Conservation (phyloP, 805 yeast species). For the Starmerella sp. region DNA sequence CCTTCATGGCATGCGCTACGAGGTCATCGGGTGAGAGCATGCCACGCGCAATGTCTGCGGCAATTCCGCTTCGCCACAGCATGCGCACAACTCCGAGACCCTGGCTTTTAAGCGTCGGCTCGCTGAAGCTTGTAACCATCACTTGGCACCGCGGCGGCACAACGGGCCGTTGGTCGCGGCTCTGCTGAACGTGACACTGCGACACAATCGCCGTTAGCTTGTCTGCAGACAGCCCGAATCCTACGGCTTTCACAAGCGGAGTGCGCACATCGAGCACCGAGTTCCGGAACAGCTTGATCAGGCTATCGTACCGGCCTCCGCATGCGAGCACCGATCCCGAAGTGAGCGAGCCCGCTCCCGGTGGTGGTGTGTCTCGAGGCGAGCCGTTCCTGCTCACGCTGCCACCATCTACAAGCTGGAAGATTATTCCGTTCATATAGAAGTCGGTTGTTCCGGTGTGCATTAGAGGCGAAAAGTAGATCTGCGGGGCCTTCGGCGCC, state of each 20-base stretch:
- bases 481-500: slow-evolving; percentile 29
- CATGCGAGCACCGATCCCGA: slow-evolving; percentile 51
- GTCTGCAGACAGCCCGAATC: slow-evolving; percentile 74
- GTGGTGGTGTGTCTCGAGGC: background rate
- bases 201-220: slow-evolving; percentile 40
- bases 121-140: slow-evolving; percentile 57
- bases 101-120: slow-evolving; percentile 42
- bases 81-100: slow-evolving; percentile 53
- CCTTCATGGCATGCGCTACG: slow-evolving; percentile 47
- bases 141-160: slow-evolving; percentile 62
- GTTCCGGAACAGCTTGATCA: slow-evolving; percentile 57
- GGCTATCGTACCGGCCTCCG: slow-evolving; percentile 84
- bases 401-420: slow-evolving; percentile 65
- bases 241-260: slow-evolving; percentile 56
- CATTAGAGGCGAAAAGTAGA: slow-evolving; percentile 68
- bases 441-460: slow-evolving; percentile 55
- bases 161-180: background rate
- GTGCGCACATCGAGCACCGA: slow-evolving; percentile 32
- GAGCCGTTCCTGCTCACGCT: background rate
- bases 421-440: slow-evolving; percentile 75
- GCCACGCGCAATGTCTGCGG: slow-evolving; percentile 49
- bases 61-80: slow-evolving; percentile 68
- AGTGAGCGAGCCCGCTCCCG: background rate
- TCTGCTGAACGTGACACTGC: slow-evolving; percentile 3
- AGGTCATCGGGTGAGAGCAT: slow-evolving; percentile 49